These are phyloP conservation scores for Nemania sp. DNA, from an alignment of 2,329 filamentous ascomycete species.

Conservation along the genomic window DNA sequence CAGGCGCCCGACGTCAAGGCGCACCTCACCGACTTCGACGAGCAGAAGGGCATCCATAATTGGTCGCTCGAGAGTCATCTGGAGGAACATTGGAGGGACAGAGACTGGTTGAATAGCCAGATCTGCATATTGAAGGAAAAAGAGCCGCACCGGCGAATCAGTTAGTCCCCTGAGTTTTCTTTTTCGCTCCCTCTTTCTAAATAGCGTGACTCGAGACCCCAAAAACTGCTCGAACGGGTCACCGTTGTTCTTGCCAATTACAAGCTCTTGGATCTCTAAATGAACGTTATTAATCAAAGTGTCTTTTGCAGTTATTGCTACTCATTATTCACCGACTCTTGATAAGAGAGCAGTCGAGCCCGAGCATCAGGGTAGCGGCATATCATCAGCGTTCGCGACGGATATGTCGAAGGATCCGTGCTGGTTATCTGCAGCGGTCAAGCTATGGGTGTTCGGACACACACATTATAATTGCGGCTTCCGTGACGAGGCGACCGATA, in stretches of 20 bases:
- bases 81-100: constrained; percentile 13
- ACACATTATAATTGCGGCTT: constrained; percentile 18
- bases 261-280: too few relatives aligned
- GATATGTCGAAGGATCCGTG: constrained; percentile 15
- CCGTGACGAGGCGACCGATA: constrained; percentile 10
- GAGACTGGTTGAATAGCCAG: constrained; percentile 13
- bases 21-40: constrained; percentile 11
- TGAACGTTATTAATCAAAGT: too few relatives aligned
- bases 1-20: constrained; percentile 9
- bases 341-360: constrained; percentile 7
- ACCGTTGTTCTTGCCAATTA: too few relatives aligned
- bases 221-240: too few relatives aligned
- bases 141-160: constrained; percentile 15
- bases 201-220: too few relatives aligned
- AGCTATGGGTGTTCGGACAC: constrained; percentile 15
- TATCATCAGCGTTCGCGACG: constrained; percentile 18
- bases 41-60: constrained; percentile 9
- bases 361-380: neutral
- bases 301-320: neutral
- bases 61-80: constrained; percentile 12
- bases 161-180: too few relatives aligned
- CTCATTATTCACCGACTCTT: constrained; percentile 15
- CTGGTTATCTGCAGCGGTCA: constrained; percentile 11
- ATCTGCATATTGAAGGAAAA: constrained; percentile 8
- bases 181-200: too few relatives aligned